These are phyloP conservation scores for Candida silvatica DNA, from an alignment of 805 yeast genomes.

Conservation along the genomic window DNA sequence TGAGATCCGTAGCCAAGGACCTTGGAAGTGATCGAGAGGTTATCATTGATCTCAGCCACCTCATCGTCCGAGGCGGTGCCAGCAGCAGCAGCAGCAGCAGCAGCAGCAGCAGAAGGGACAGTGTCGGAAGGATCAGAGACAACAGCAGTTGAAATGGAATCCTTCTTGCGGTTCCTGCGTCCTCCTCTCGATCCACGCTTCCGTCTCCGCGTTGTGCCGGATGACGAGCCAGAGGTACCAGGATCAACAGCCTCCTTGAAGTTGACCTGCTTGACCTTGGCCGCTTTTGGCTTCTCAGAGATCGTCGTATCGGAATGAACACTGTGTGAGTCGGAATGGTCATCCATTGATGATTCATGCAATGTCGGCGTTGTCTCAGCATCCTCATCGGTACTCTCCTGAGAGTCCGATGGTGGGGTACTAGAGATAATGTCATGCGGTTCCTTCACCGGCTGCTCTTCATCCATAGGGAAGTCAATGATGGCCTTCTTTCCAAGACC, in stretches of 20 bases:
- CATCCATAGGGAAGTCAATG: neutral
- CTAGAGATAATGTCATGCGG: no score
- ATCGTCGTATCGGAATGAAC: no score
- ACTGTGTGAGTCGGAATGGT: no score
- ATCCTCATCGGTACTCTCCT: neutral
- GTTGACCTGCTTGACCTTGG: neutral
- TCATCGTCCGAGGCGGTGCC: conserved; percentile 1
- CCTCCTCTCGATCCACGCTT: conserved; percentile 88
- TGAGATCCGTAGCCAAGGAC: conserved; percentile 94
- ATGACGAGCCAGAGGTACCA: conserved; percentile 5
- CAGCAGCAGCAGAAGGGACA: neutral
- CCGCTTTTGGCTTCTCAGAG: no score
- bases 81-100: neutral
- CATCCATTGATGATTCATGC: no score
- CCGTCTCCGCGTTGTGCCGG: conserved; percentile 37
- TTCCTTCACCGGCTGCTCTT: neutral
- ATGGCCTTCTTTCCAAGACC: conserved; percentile 13
- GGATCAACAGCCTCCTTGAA: conserved; percentile 6
- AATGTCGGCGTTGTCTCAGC: no score
- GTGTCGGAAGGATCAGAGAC: neutral
- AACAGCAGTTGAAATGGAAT: conserved; percentile 3
- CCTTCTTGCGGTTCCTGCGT: conserved; percentile 40
- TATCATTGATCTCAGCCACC: conserved; percentile 22
- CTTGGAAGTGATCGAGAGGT: conserved; percentile 56
- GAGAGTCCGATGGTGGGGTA: no score